These are phyloP conservation scores for Euphrasia arctica DNA, from an alignment of 305 asterid species.

Conservation along the genomic window DNA sequence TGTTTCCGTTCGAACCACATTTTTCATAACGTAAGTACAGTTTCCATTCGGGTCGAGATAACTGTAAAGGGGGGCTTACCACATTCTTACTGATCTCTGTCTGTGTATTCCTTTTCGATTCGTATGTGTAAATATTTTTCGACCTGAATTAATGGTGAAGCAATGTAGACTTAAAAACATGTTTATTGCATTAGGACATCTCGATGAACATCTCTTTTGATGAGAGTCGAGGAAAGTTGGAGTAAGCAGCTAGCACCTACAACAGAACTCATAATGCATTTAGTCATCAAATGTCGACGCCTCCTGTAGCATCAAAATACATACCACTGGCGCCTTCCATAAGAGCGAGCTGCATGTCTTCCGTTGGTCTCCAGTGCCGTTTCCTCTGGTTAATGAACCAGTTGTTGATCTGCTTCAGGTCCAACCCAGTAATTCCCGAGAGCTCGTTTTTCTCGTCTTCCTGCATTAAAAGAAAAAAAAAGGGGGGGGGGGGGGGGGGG, in stretches of 20 bases:
- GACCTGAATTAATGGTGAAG: no score
- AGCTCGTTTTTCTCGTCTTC: slow-evolving; percentile 50
- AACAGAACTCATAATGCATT: no score
- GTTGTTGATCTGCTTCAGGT: slow-evolving; percentile 62
- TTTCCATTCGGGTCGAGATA: no score
- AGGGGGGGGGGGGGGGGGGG: no score
- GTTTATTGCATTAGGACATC: no score
- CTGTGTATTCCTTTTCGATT: no score
- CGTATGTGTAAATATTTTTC: no score
- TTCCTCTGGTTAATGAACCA: slow-evolving; percentile 74
- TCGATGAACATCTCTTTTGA: neutral
- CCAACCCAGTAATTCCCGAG: slow-evolving; percentile 46
- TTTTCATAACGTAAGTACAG: slow-evolving; percentile 48
- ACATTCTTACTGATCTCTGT: neutral
- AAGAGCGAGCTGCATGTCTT: slow-evolving; percentile 39
- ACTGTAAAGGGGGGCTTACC: neutral
- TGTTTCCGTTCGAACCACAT: slow-evolving; percentile 54
- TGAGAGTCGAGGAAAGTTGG: neutral
- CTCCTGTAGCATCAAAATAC: slow-evolving; percentile 22
- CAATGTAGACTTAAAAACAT: no score
- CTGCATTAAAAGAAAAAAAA: slow-evolving; percentile 27
- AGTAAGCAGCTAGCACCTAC: slow-evolving; percentile 4
- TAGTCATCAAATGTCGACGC: slow-evolving; percentile 21
- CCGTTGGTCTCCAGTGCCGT: slow-evolving; percentile 62
- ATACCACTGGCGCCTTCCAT: slow-evolving; percentile 35